Evolutionary conservation across 805 yeast genomes (phyloP), one percentile per base, ranked within the genome.

Genomic region (Candida lessepsii): DNA sequence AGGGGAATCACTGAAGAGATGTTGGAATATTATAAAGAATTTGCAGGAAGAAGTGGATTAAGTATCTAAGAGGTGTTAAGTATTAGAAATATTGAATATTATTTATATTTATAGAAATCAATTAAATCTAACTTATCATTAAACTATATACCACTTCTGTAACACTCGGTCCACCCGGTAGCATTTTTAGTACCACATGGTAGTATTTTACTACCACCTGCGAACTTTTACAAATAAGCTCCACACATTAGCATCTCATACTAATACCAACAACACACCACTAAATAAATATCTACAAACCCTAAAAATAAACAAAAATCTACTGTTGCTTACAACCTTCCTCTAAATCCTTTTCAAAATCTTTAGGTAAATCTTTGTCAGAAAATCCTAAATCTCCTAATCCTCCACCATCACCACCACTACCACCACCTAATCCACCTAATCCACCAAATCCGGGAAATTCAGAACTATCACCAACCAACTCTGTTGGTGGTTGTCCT

Each of bases 1-100:
- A 76, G 74, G 53, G 93, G 91, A 20, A 93, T 93, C 32, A 89
- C 96, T 0, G 69, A 70, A 9, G 96, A 87, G 16, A 88, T 91
- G 96, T 55, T 90, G 23, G 76, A 72, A 2, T 90, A 87, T 49
- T 91, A 85, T 56, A 66, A 66, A 45, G 77, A 69, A 14, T 83
- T 81, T 57, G 71, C 78, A 6, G 42, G 49, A 14, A 58, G 68
- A 42, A 55, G 67, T 36, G 73, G 73, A 5, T 44, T 46, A 26
- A 41, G 30, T 29, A 14, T 43, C 32, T 46, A 38, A 37, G n/a
- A n/a, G n/a, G n/a, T n/a, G n/a, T n/a, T n/a, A n/a, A n/a, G n/a
- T n/a, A n/a, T n/a, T n/a, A 31, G 10, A 5, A 19, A 31, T n/a
- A 20, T n/a, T 10, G 20, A 15, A 29, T 7, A 9, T n/a, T 28